Base-by-base conservation (phyloP, 139 green algal species). In the Micromonas pusilla region DNA sequence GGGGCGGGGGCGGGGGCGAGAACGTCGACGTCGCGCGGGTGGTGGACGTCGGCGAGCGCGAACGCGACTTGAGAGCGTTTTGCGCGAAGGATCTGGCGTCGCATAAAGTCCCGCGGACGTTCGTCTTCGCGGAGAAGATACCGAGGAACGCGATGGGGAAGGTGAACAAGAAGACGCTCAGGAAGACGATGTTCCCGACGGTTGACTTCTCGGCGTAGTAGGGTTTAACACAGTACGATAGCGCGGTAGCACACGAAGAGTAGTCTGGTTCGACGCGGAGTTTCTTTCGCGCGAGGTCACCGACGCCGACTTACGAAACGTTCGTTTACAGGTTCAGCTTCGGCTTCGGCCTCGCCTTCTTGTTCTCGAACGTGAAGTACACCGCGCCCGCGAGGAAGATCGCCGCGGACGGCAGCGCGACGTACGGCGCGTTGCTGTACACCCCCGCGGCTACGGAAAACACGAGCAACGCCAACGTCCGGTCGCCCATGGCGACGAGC, bases 81-180 rank as follows among this genome's bases (percentile, higher is more conserved):
- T 87, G 81, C 80, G 9, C n/a, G 36, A 0, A 57, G 82, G 1
- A 52, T 67, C n/a, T 96, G 70, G 77, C 93, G 20, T 36, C 75
- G 0, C 96, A 96, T 71, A 90, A 97, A 75, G 38, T 92, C 28
- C 90, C 91, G 0, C 53, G 54, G 25, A 21, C 52, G 26, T n/a
- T 94, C 26, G 6, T 70, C n/a, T 0, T 91, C 39, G 70, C 96
- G 13, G 73, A 84, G 0, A 39, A 74, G 2, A 86, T 98, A 31
- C 92, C 90, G 0, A 81, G 94, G 34, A 98, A 98, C 72, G 91
- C 93, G 1, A 97, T 98, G 94, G 94, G 94, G 66, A 98, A 98
- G 80, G 84, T 98, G 13, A 98, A 97, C 88, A 97, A 97, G 79
- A 90, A 91, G 81, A 66, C 86, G 70, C 78, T 96, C 66, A 70